These are phyloP conservation scores for Nectriaceae sp. DNA, from an alignment of 2,329 filamentous ascomycete species.

Conservation along the genomic window DNA sequence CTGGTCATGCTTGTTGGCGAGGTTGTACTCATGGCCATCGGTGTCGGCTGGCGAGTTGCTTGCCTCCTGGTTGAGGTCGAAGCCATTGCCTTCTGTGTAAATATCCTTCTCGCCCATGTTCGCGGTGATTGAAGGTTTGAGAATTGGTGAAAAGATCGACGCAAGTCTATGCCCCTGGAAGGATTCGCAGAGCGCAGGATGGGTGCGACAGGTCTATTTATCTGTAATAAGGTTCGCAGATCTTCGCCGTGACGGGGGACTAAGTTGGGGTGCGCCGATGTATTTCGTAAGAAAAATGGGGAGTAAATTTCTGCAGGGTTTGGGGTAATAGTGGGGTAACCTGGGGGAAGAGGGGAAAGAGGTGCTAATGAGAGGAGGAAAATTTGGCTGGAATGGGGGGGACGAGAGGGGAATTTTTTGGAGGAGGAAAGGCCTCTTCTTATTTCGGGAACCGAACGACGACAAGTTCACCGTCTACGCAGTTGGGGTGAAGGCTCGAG, in stretches of 20 bases:
- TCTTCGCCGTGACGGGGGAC: too few species aligned
- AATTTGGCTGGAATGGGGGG: conserved; percentile 1
- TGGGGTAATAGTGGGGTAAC: too few species aligned
- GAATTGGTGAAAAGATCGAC: background rate
- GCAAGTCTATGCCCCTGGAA: background rate
- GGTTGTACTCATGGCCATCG: conserved; percentile 34
- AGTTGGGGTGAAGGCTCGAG: background rate
- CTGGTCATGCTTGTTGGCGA: conserved; percentile 43
- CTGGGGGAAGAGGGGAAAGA: background rate
- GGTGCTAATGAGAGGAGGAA: background rate
- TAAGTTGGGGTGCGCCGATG: too few species aligned
- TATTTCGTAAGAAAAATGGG: too few species aligned
- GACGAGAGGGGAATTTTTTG: background rate
- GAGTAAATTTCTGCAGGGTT: too few species aligned
- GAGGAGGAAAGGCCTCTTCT: conserved; percentile 4
- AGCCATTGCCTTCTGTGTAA: conserved; percentile 25
- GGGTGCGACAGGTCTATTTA: too few species aligned
- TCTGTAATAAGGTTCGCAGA: too few species aligned
- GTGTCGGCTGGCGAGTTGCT: conserved; percentile 18
- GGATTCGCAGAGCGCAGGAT: too few species aligned
- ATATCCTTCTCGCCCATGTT: conserved; percentile 20
- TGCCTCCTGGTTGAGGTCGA: conserved; percentile 29
- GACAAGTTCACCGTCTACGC: background rate
- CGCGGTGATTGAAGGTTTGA: background rate
- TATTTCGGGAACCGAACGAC: conserved; percentile 1